These are phyloP conservation scores for Meredithiella fracta DNA, from an alignment of 2,329 filamentous ascomycete species.

Conservation along the genomic window DNA sequence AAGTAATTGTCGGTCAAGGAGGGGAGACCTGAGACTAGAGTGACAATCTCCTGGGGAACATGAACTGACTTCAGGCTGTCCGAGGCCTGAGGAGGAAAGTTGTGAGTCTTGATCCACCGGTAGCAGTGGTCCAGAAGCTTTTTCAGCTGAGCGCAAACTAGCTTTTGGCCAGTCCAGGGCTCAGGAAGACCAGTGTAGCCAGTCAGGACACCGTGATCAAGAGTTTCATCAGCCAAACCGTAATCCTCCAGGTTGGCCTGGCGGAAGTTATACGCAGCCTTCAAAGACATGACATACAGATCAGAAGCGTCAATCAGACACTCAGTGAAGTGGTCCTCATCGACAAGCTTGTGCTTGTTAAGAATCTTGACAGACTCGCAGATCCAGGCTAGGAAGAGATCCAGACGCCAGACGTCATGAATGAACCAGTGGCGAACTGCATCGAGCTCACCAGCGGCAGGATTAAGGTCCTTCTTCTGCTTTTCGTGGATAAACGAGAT, in stretches of 20 bases:
- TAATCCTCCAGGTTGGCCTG: conserved; percentile 52
- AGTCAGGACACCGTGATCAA: conserved; percentile 48
- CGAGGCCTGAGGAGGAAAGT: conserved; percentile 18
- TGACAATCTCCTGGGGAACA: conserved; percentile 26
- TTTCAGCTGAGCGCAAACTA: conserved; percentile 44
- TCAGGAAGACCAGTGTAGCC: conserved; percentile 54
- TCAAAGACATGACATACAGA: conserved; percentile 40
- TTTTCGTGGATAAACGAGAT: conserved; percentile 60
- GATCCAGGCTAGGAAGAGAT: conserved; percentile 64
- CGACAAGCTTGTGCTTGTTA: conserved; percentile 43
- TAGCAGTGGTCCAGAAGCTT: conserved; percentile 42
- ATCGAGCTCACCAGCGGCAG: conserved; percentile 55
- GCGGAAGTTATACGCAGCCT: conserved; percentile 54
- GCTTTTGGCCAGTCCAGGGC: conserved; percentile 68
- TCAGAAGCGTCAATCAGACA: conserved; percentile 51
- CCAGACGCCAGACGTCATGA: conserved; percentile 54
- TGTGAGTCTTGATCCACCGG: conserved; percentile 36
- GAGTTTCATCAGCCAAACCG: conserved; percentile 49
- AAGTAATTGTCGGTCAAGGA: conserved; percentile 39
- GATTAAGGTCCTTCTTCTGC: conserved; percentile 51
- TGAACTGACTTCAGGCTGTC: conserved; percentile 20
- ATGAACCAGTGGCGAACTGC: conserved; percentile 76
- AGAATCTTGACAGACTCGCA: conserved; percentile 60
- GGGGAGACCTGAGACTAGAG: conserved; percentile 32
- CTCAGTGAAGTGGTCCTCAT: conserved; percentile 36